Conservation (phyloP, 805 yeast species). For the Starmerella khaoyaiensis region DNA sequence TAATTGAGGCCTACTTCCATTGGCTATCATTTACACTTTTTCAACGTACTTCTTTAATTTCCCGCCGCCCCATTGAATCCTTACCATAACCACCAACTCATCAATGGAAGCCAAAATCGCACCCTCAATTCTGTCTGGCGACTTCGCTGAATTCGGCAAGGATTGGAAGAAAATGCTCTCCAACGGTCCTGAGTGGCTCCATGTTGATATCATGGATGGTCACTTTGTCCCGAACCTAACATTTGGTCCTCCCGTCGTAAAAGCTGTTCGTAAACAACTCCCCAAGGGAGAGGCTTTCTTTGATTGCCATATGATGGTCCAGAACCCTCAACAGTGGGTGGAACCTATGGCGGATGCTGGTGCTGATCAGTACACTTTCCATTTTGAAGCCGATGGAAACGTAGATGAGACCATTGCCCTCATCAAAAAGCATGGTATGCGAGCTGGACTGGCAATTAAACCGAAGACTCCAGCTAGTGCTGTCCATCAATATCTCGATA, state of each 20-base stretch:
- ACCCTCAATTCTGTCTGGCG: slow-evolving; percentile 83
- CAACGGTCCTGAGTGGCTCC: slow-evolving; percentile 90
- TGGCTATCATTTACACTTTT: no score
- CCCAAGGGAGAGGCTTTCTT: slow-evolving; percentile 59
- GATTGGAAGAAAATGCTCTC: slow-evolving; percentile 72
- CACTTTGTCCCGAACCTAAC: slow-evolving; percentile 95
- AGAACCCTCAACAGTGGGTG: slow-evolving; percentile 85
- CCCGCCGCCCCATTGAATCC: no score
- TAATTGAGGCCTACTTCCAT: not conserved
- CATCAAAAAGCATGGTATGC: slow-evolving; percentile 72
- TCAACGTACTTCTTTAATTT: no score
- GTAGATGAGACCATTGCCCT: slow-evolving; percentile 60
- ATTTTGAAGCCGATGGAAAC: slow-evolving; percentile 71
- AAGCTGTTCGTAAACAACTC: slow-evolving; percentile 59
- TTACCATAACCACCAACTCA: no score
- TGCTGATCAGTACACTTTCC: slow-evolving; percentile 93
- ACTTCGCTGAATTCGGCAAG: slow-evolving; percentile 78
- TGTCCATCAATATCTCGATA: slow-evolving; percentile 57
- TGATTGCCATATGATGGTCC: slow-evolving; percentile 98
- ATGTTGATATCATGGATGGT: slow-evolving; percentile 97
- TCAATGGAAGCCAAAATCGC: slow-evolving; percentile 41
- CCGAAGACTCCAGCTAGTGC: slow-evolving; percentile 86
- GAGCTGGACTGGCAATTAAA: slow-evolving; percentile 86
- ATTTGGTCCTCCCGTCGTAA: slow-evolving; percentile 81
- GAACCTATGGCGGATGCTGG: slow-evolving; percentile 84